Base-by-base conservation (phyloP, 179 eudicot species). In the Silene vulgaris region DNA sequence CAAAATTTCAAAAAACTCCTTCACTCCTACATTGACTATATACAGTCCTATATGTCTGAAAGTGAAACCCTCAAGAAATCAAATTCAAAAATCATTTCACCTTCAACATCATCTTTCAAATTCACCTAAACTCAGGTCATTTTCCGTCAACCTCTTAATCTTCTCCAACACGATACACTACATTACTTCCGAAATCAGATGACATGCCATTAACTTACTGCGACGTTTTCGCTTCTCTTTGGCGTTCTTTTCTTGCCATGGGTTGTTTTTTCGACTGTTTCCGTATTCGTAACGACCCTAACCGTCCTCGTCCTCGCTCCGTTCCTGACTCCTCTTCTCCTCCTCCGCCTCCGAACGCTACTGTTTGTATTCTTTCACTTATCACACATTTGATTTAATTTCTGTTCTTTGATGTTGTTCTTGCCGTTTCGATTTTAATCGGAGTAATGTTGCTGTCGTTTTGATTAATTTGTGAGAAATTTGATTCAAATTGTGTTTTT, bases 181-280 rank as follows among this genome's bases (percentile, higher is more conserved):
- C 8, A 5, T 32, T 32, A 35, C 40, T 14, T 73, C 28, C 69
- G 43, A 16, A 17, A 3, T 79, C 67, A 29, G 66, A 78, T 80
- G 82, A 61, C 20, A 84, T 81, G 84, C 82, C 80, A 23, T 68
- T 74, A 69, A 79, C 80, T 19, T 74, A 76, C 77, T 81, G 77
- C 43, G 75, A 74, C 84, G 82, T 84, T 3, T 70, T 84, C 19
- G 23, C 73, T 3, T 74, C 66, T 35, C 79, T 84, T 52, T 84
- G 79, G 82, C 82, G 76, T 30, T 84, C 84, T 5, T 23, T 78
- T 54, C 83, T 65, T 71, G 74, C 82, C 16, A 81, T 83, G 85
- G 76, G 82, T 37, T 81, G 88, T 66, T 77, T 84, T 74, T 88
- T 88, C 43, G 85, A 85, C 28, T 88, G 91, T 67, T 83, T 88